Base-by-base conservation (phyloP, 2,329 filamentous ascomycete species). In the Tolypocladium cylindrosporum region DNA sequence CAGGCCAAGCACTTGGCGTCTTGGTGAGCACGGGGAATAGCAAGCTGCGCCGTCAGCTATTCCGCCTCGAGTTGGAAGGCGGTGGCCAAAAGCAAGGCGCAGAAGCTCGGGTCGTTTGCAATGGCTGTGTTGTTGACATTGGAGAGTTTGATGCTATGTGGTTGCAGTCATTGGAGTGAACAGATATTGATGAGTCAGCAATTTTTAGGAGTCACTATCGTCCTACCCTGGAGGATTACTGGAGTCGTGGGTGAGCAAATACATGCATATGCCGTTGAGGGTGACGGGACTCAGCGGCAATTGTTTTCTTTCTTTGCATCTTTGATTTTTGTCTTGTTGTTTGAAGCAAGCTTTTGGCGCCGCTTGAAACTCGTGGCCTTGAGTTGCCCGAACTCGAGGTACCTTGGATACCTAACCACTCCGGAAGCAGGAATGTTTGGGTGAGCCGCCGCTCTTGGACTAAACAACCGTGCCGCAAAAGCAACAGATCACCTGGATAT, bases 141-240 rank as follows among this genome's bases (percentile, higher is more conserved):
- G 48, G 48, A 36, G 4, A 21, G 48, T 51, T 6, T 21, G 31
- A 4, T n/a, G 31, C 13, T 58, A 51, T 56, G 55, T 40, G 57
- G 39, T 56, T 55, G 41, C 51, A 31, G 19, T 42, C 9, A 7
- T 6, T 45, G 4, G 14, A 14, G 11, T 11, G 53, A 40, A n/a
- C 48, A 41, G 37, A 24, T 8, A 4, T 4, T 41, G 61, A 61
- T 62, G 61, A 61, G 58, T 62, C 58, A 62, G 65, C 41, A 56
- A 55, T 50, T 21, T 27, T 27, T 27, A 27, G 24, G 24, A 27
- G 24, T 27, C 24, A 27, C 24, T 4, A 27, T 27, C 24, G 24
- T 19, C 27, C 48, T 51, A 51, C 48, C 48, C 48, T 51, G 10
- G 48, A 51, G 48, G 3, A 51, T 7, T 10, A 27, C 21, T 3